Conservation (phyloP, 129 eudicot genomes). For the Pulicaria dysenterica region DNA sequence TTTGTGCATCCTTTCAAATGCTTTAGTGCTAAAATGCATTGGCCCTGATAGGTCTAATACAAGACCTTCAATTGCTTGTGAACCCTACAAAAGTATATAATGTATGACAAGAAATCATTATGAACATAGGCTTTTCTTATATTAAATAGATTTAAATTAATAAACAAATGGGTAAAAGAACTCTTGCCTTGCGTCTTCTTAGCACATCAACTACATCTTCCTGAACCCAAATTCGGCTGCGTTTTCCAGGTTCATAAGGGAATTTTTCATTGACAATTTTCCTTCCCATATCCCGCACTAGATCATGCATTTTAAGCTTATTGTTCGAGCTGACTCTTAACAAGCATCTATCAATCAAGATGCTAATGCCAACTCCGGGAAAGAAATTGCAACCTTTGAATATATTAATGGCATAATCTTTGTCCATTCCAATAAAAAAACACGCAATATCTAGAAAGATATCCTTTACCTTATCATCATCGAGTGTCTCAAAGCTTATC, state of each 20-base stretch:
- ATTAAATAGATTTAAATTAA: background rate
- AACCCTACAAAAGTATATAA: background rate
- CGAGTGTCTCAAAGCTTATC: slow-evolving; percentile 26
- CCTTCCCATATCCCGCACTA: slow-evolving; percentile 32
- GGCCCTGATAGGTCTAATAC: background rate
- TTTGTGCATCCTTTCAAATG: slow-evolving; percentile 27
- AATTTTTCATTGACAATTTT: slow-evolving; percentile 26
- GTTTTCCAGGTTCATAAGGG: slow-evolving; percentile 27
- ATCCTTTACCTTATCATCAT: slow-evolving; percentile 15
- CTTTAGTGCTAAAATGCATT: slow-evolving; percentile 12
- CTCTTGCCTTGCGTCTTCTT: slow-evolving; percentile 3
- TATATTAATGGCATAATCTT: slow-evolving; percentile 20
- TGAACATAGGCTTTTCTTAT: background rate
- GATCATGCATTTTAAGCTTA: slow-evolving; percentile 23
- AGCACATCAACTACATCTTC: slow-evolving; percentile 24
- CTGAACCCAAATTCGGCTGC: slow-evolving; percentile 27
- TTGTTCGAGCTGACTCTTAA: slow-evolving; percentile 2
- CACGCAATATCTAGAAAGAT: slow-evolving; percentile 31
- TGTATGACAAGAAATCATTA: background rate
- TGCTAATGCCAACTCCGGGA: slow-evolving; percentile 19
- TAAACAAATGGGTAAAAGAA: background rate
- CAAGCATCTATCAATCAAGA: slow-evolving; percentile 28
- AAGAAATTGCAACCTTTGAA: slow-evolving; percentile 23
- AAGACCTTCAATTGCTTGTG: slow-evolving; percentile 17
- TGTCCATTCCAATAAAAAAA: slow-evolving; percentile 30